Evolutionary conservation across 2,329 filamentous ascomycete species (phyloP).

Genomic region (Pseudogymnoascus sp.): DNA sequence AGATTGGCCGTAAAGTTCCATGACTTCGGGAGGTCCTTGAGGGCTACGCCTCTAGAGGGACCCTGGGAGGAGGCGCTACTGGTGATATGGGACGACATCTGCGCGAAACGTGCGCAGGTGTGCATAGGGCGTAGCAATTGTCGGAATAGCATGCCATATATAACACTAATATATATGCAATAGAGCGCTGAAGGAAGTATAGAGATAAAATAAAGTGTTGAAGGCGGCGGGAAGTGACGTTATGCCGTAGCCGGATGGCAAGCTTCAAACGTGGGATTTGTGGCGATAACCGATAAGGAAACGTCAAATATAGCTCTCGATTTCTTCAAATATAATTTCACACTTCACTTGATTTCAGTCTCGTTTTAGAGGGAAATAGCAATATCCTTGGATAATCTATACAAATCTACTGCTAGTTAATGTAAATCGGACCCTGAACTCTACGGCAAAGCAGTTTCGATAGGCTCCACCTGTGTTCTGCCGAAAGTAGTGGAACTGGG

Average conservation of each 20-base stretch:
- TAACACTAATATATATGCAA: neutral
- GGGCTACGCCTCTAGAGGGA: slow-evolving; percentile 22
- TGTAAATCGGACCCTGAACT: neutral
- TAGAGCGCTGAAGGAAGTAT: neutral
- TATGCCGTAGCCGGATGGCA: neutral
- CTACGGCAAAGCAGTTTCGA: too few relatives aligned
- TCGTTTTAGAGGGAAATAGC: neutral
- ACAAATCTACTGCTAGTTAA: neutral
- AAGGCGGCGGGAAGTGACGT: neutral
- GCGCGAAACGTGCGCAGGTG: slow-evolving; percentile 33
- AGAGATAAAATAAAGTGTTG: neutral
- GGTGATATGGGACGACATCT: slow-evolving; percentile 39
- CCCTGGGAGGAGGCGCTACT: slow-evolving; percentile 17
- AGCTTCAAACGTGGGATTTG: neutral
- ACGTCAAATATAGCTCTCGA: neutral
- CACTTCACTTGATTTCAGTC: neutral
- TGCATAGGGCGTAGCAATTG: slow-evolving; percentile 19
- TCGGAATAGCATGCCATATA: slow-evolving; percentile 24
- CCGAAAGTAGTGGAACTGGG: neutral
- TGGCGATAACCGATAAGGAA: slow-evolving; percentile 2
- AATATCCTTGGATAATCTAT: neutral
- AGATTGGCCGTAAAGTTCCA: slow-evolving; percentile 61
- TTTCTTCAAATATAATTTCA: neutral
- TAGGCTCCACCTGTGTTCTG: neutral
- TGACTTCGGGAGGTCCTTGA: slow-evolving; percentile 54